Conservation (phyloP, 164 flowering plant genomes). For the Nymphaea thermarum region DNA sequence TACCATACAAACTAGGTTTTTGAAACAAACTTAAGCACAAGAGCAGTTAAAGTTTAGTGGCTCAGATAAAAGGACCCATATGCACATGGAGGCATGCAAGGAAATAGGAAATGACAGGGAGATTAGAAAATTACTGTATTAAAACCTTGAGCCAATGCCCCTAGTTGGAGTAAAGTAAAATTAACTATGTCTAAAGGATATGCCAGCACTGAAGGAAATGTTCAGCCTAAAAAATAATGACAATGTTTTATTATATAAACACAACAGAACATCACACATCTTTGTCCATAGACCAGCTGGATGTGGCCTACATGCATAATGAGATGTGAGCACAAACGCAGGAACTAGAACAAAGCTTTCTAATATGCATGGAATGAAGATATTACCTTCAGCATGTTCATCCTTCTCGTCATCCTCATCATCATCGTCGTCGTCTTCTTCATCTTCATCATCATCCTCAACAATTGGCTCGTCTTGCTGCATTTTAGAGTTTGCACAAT, state of each 20-base stretch:
- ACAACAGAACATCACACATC: not conserved
- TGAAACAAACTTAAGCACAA: too few species aligned
- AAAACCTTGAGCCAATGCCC: not conserved
- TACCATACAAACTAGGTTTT: too few species aligned
- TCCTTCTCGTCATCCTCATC: slow-evolving; percentile 21
- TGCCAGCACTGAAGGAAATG: too few species aligned
- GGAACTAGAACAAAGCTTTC: not conserved
- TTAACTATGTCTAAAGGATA: too few species aligned
- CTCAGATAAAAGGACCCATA: too few species aligned
- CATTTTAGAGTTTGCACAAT: not conserved
- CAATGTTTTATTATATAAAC: not conserved
- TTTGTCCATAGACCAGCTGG: not conserved
- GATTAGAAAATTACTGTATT: not conserved
- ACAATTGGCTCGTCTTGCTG: slow-evolving; percentile 45
- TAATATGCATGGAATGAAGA: too few species aligned
- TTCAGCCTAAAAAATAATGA: not conserved
- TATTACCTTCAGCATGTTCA: slow-evolving; percentile 33
- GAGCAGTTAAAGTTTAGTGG: too few species aligned
- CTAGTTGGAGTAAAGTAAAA: too few species aligned
- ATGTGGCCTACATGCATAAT: too few species aligned
- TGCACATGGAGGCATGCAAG: not conserved
- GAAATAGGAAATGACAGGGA: not conserved
- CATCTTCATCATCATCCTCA: slow-evolving; percentile 46
- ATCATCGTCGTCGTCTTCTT: slow-evolving; percentile 41
- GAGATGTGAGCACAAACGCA: not conserved